phyloP scores from a whole-genome alignment of 208 protist genomes.

The Leishmania amazonensis region DNA sequence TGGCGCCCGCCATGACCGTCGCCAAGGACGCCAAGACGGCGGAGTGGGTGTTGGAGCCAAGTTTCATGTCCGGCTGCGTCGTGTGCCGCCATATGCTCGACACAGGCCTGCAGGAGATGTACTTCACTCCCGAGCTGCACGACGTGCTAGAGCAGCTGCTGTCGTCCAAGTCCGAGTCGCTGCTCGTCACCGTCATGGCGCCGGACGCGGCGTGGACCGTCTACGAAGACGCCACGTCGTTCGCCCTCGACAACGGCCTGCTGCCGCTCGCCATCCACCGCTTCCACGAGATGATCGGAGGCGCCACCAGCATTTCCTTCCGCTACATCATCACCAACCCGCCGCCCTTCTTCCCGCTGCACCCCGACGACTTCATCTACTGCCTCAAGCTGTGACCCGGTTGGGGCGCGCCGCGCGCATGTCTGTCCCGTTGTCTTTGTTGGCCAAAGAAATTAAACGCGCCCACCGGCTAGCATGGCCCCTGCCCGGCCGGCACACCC shows the following conservation, averaged over 20 bases:
- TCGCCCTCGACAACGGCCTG: conserved; percentile 31
- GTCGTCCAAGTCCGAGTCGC: conserved; percentile 27
- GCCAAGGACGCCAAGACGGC: conserved; percentile 18
- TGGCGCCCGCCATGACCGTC: conserved; percentile 14
- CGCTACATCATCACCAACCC: conserved; percentile 53
- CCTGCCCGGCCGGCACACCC: too few relatives aligned
- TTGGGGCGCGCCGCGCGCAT: background rate
- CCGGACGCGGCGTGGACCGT: conserved; percentile 20
- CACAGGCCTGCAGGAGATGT: conserved; percentile 39
- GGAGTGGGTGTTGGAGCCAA: conserved; percentile 45
- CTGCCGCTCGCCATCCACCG: conserved; percentile 44
- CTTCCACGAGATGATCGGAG: conserved; percentile 22
- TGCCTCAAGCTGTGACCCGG: conserved; percentile 30
- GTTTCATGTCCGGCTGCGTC: conserved; percentile 41
- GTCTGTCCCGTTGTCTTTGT: too few relatives aligned
- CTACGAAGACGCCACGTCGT: conserved; percentile 33
- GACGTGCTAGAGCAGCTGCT: conserved; percentile 40
- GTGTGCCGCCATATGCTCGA: conserved; percentile 51
- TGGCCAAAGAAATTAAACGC: too few relatives aligned
- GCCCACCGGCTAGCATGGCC: too few relatives aligned
- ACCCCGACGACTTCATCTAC: conserved; percentile 38
- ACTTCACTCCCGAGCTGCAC: conserved; percentile 36
- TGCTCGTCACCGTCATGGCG: conserved; percentile 33
- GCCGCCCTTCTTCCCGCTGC: conserved; percentile 32
- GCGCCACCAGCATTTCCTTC: conserved; percentile 21